Conservation (phyloP, 164 flowering plant species). For the Aristolochia contorta region DNA sequence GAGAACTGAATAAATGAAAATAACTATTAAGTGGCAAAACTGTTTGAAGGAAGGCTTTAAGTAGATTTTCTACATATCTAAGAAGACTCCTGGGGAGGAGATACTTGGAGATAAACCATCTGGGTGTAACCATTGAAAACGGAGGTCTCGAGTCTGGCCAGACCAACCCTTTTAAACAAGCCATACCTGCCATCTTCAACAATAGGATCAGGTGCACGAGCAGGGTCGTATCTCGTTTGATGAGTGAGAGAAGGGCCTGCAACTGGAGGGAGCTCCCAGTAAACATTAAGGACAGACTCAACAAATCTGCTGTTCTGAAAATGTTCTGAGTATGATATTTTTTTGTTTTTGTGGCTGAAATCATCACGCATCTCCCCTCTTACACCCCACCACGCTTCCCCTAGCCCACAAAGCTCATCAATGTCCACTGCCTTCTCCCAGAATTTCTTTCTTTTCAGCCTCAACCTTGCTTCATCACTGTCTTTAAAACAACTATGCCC, state of each 20-base stretch:
- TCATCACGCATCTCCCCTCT: slow-evolving; percentile 83
- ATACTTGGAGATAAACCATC: slow-evolving; percentile 86
- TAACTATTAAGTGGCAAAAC: no score
- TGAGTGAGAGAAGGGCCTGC: slow-evolving; percentile 98
- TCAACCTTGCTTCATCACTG: slow-evolving; percentile 85
- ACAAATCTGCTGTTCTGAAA: slow-evolving; percentile 81
- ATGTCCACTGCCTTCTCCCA: slow-evolving; percentile 93
- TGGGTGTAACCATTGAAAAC: slow-evolving; percentile 97
- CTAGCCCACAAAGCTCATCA: slow-evolving; percentile 74
- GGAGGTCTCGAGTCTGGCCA: slow-evolving; percentile 54
- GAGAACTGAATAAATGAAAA: no score
- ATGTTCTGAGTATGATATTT: slow-evolving; percentile 56
- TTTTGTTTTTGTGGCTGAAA: slow-evolving; percentile 71
- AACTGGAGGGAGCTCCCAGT: slow-evolving; percentile 96
- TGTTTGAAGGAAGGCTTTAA: no score
- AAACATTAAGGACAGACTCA: slow-evolving; percentile 84
- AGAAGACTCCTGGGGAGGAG: slow-evolving; percentile 31
- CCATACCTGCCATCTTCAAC: slow-evolving; percentile 88
- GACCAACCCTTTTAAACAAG: slow-evolving; percentile 72
- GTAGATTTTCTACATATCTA: slow-evolving; percentile 8
- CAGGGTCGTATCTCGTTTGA: slow-evolving; percentile 94
- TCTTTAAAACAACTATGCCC: slow-evolving; percentile 93
- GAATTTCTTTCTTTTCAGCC: slow-evolving; percentile 60
- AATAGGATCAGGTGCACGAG: slow-evolving; percentile 60
- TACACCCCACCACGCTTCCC: slow-evolving; percentile 97